Evolutionary conservation across 352 stramenopile genomes (phyloP).

Genomic region (Pythium folliculosum): DNA sequence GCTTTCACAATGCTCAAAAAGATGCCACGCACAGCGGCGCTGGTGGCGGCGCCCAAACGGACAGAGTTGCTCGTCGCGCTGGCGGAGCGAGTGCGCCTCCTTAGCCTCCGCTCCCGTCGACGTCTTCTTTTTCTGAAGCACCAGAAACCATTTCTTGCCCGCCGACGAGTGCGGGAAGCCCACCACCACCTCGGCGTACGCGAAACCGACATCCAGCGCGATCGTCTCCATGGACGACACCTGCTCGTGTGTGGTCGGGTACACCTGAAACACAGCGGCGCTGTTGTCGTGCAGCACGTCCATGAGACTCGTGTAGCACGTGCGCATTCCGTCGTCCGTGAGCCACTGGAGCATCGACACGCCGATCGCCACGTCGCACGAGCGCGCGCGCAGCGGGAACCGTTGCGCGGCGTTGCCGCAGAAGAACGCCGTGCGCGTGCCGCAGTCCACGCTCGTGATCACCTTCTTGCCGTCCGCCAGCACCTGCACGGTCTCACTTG

Average conservation of each 20-base stretch:
- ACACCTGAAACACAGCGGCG: conserved; percentile 71
- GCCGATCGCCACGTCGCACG: conserved; percentile 57
- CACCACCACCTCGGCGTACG: conserved; percentile 58
- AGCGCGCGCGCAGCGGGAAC: conserved; percentile 48
- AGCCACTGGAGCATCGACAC: conserved; percentile 89
- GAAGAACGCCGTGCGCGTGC: conserved; percentile 40
- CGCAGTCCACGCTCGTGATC: conserved; percentile 19
- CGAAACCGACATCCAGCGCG: conserved; percentile 48
- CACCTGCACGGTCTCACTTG: conserved; percentile 1
- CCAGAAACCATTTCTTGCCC: conserved; percentile 80
- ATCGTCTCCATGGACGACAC: conserved; percentile 63
- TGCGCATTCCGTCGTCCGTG: conserved; percentile 48
- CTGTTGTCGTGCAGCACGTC: conserved; percentile 30
- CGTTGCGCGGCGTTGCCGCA: conserved; percentile 66
- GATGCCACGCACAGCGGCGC: conserved; percentile 59
- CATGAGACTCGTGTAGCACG: conserved; percentile 61
- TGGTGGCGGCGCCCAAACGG: conserved; percentile 64
- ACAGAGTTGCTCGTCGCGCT: conserved; percentile 29
- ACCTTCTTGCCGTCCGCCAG: conserved; percentile 25
- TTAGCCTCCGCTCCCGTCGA: too few species aligned
- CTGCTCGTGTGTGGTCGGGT: conserved; percentile 50
- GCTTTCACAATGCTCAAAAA: conserved; percentile 26
- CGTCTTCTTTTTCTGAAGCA: not conserved
- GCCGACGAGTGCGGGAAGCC: conserved; percentile 67
- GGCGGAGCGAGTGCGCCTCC: too few species aligned